Conservation (phyloP, 352 stramenopile species). For the Labyrinthula sp. region DNA sequence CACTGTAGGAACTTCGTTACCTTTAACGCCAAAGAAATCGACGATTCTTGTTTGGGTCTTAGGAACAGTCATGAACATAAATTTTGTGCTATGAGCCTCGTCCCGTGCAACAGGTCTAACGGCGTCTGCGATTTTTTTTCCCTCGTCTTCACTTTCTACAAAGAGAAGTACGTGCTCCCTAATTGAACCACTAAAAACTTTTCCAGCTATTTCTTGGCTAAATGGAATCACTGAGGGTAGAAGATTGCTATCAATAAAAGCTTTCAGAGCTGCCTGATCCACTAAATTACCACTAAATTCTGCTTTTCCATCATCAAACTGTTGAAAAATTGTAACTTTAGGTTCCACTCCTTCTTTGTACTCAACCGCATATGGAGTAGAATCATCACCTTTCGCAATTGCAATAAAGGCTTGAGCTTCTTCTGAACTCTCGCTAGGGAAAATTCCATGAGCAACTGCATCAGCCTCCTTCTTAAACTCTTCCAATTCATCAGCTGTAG, state of each 20-base stretch:
- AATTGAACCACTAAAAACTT: conserved; percentile 61
- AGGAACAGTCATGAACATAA: conserved; percentile 62
- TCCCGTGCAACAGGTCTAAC: conserved; percentile 43
- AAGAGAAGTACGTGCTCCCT: conserved; percentile 63
- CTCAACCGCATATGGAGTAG: too few relatives aligned
- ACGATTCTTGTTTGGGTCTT: conserved; percentile 62
- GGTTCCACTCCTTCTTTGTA: background rate
- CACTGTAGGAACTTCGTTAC: conserved; percentile 53
- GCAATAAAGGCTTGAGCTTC: conserved; percentile 48
- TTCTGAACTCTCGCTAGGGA: conserved; percentile 41
- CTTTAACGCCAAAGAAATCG: conserved; percentile 70
- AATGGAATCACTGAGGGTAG: conserved; percentile 67
- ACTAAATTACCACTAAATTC: conserved; percentile 29
- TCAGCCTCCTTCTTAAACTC: conserved; percentile 54
- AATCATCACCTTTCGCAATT: conserved; percentile 52
- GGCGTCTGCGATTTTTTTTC: conserved; percentile 52
- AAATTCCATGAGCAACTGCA: conserved; percentile 54
- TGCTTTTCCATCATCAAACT: too few relatives aligned
- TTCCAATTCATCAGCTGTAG: conserved; percentile 45
- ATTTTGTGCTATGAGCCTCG: conserved; percentile 62
- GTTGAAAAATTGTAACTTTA: too few relatives aligned
- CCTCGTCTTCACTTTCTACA: conserved; percentile 41
- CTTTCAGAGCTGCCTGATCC: conserved; percentile 36
- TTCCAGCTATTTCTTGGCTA: conserved; percentile 56
- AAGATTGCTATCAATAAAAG: conserved; percentile 54